Evolutionary conservation across 345 rosid genomes (phyloP), one percentile per base, ranked within the genome.

Genomic region (Melaleuca quinquenervia): DNA sequence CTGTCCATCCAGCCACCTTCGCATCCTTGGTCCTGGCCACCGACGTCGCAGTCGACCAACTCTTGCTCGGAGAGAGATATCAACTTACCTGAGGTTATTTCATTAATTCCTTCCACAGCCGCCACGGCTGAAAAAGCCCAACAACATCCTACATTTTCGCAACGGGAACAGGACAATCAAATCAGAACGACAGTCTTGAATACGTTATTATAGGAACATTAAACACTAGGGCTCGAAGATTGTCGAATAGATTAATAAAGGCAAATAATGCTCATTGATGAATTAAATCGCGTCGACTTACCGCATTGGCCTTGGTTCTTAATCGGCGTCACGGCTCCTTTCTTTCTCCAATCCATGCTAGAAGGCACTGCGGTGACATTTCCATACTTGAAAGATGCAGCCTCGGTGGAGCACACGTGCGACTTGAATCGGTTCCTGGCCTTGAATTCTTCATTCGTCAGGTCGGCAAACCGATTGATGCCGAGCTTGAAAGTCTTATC

Each of bases 221-320:
- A 6, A 41, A 2, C 21, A 16, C 16, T 6, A 6, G 14, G 11
- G 8, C 41, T 27, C 41, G 13, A 14, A 27, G 10, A 6, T 13
- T 14, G 21, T 27, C 20, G 5, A 14, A 14, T 14, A 27, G 41
- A 14, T 27, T 62, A 32, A 15, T 7, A 10, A 62, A 62, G 75
- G 75, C 21, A 62, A 14, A 13, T 58, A 6, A 58, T 60, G 58
- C 4, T 54, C 26, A 21, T 52, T 29, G 5, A 7, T 3, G 21
- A 62, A 29, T 1, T 62, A 29, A 18, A 27, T 8, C 15, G 21
- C 9, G 14, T 6, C 44, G 22, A 44, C 87, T 89, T 88, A 93
- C 94, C 92, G 51, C 96, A 92, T 83, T 89, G 90, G 82, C 93
- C 93, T 88, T 93, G 94, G 87, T 93, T 90, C 86, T 93, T 93